Evolutionary conservation across 1,139 yeast species (phyloP).

Genomic region (Magnusiomyces magnusii): DNA sequence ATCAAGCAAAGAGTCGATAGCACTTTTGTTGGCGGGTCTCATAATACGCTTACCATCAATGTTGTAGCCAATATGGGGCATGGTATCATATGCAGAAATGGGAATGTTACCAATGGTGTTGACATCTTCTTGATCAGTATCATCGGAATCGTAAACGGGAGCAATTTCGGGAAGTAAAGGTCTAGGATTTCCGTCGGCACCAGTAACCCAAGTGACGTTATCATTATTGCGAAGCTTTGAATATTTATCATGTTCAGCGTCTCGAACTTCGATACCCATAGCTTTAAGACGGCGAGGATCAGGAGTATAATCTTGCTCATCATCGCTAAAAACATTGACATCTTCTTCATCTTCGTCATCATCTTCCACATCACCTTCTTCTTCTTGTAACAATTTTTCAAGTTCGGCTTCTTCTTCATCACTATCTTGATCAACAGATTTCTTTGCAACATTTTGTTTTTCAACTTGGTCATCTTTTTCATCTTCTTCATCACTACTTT

Average conservation of each 20-base stretch:
- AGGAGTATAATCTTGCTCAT: slow-evolving; percentile 16
- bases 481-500: slow-evolving; percentile 12
- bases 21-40: slow-evolving; percentile 98
- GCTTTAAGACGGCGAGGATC: slow-evolving; percentile 18
- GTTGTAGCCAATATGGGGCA: slow-evolving; percentile 96
- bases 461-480: slow-evolving; percentile 14
- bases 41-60: slow-evolving; percentile 95
- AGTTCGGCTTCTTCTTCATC: slow-evolving; percentile 22
- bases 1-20: slow-evolving; percentile 82
- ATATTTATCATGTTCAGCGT: slow-evolving; percentile 20
- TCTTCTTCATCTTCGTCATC: slow-evolving; percentile 20
- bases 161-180: slow-evolving; percentile 80
- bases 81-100: slow-evolving; percentile 85
- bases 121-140: slow-evolving; percentile 73
- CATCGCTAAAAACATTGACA: slow-evolving; percentile 16
- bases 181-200: slow-evolving; percentile 76
- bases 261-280: slow-evolving; percentile 16
- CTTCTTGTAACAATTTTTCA: slow-evolving; percentile 23
- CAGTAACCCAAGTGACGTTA: slow-evolving; percentile 26
- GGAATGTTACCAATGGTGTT: slow-evolving; percentile 95
- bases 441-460: slow-evolving; percentile 11
- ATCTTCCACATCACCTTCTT: slow-evolving; percentile 20
- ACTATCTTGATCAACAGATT: slow-evolving; percentile 18
- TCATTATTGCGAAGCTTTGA: not conserved
- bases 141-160: slow-evolving; percentile 90